These are phyloP conservation scores for Dictyophora rubrovolvata DNA, from an alignment of 768 basidiomycete genomes.

Conservation along the genomic window DNA sequence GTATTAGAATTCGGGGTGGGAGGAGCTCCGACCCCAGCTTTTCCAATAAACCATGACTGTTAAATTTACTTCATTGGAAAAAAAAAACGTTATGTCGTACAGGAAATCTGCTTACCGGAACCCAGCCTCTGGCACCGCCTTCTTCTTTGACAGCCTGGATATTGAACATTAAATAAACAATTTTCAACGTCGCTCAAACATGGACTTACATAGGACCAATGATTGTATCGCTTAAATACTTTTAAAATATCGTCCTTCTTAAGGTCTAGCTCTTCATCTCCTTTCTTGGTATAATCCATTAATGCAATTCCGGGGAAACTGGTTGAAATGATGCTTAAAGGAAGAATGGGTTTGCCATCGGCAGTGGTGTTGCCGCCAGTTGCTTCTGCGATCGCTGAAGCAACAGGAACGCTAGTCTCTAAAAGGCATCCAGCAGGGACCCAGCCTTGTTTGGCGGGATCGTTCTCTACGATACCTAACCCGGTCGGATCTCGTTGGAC, in stretches of 20 bases:
- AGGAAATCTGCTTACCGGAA: conserved; percentile 49
- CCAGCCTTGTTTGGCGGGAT: conserved; percentile 84
- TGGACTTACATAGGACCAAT: conserved; percentile 81
- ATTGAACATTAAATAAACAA: conserved; percentile 9
- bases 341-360: conserved; percentile 54
- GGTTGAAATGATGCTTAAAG: conserved; percentile 88
- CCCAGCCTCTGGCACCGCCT: conserved; percentile 92
- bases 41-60: conserved; percentile 93
- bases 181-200: neutral
- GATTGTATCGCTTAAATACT: conserved; percentile 97
- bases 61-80: conserved; percentile 9
- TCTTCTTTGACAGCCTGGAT: conserved; percentile 84
- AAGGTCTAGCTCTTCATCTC: conserved; percentile 84
- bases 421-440: conserved; percentile 95
- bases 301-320: conserved; percentile 93
- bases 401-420: conserved; percentile 86
- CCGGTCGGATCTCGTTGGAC: conserved; percentile 91
- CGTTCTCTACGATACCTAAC: conserved; percentile 65
- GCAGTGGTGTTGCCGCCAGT: conserved; percentile 40
- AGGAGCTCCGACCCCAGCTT: conserved; percentile 36
- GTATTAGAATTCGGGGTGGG: conserved; percentile 37
- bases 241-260: conserved; percentile 80
- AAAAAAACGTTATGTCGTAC: neutral
- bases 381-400: conserved; percentile 77
- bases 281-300: conserved; percentile 94